phyloP scores from a whole-genome alignment of 1,139 yeast species.

The Protomyces gravidus region DNA sequence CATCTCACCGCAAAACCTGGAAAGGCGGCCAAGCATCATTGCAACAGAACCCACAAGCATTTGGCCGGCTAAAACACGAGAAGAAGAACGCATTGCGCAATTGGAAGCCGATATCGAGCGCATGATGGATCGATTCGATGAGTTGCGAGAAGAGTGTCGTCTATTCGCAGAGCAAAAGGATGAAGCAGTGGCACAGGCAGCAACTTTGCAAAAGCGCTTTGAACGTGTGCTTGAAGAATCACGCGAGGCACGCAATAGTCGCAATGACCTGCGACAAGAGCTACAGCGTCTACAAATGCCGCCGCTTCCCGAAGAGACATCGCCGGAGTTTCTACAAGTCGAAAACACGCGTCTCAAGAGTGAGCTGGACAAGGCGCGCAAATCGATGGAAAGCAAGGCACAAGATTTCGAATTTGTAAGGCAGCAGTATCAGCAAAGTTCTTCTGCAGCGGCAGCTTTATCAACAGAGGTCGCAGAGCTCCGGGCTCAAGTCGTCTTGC shows the following conservation, averaged over 20 bases:
- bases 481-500: background rate
- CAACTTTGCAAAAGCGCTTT: conserved; percentile 10
- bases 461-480: conserved; percentile 4
- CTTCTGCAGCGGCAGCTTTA: conserved; percentile 19
- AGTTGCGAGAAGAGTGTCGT: conserved; percentile 19
- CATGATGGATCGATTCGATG: conserved; percentile 25
- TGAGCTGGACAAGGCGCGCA: conserved; percentile 13
- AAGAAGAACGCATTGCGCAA: conserved; percentile 4
- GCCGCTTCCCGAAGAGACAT: conserved; percentile 15
- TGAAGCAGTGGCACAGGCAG: background rate
- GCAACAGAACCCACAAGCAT: background rate
- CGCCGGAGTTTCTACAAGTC: conserved; percentile 8
- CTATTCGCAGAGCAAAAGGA: conserved; percentile 5
- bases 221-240: conserved; percentile 17
- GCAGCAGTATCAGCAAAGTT: conserved; percentile 24
- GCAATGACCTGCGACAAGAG: conserved; percentile 10
- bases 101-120: conserved; percentile 20
- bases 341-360: conserved; percentile 17
- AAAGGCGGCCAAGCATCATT: conserved; percentile 3
- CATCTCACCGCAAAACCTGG: conserved; percentile 14
- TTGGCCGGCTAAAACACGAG: conserved; percentile 7
- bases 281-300: conserved; percentile 20
- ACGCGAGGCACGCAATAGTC: conserved; percentile 1
- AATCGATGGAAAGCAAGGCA: conserved; percentile 7
- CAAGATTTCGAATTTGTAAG: conserved; percentile 27